Conservation (phyloP, 2,329 filamentous ascomycete species). For the Karstenula rhodostoma region DNA sequence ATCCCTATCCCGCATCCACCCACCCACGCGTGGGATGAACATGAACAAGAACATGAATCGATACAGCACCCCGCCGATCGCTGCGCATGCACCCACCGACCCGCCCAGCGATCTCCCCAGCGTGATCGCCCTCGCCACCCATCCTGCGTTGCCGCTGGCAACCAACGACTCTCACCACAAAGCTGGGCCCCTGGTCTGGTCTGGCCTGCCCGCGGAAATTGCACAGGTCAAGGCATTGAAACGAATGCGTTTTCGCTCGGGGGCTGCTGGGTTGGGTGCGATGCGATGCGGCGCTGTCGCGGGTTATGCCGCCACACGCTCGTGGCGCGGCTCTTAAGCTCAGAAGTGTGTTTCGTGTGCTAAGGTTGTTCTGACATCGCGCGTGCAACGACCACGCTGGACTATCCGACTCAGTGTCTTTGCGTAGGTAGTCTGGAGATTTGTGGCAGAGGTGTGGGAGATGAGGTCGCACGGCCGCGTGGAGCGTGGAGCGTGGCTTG, state of each 20-base stretch:
- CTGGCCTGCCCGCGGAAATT: too few relatives aligned
- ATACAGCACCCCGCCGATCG: neutral
- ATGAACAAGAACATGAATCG: neutral
- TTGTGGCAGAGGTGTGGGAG: neutral
- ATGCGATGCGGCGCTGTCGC: neutral
- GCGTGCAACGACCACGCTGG: neutral
- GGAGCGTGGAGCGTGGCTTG: neutral
- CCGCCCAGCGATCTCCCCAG: conserved; percentile 3
- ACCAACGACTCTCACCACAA: neutral
- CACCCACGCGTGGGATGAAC: neutral
- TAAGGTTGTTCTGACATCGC: conserved; percentile 7
- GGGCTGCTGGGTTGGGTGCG: too few relatives aligned
- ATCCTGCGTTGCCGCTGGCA: neutral
- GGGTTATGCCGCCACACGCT: neutral
- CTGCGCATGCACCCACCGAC: too few relatives aligned
- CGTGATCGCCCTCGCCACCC: neutral
- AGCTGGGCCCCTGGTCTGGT: too few relatives aligned
- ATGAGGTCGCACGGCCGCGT: neutral
- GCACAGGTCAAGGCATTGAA: too few relatives aligned
- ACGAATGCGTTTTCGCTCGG: too few relatives aligned
- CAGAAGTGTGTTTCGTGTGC: conserved; percentile 3
- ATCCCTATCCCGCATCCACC: too few relatives aligned
- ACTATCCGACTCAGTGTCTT: neutral
- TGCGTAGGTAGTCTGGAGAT: neutral
- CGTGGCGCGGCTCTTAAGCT: neutral